Evolutionary conservation across 345 rosid genomes (phyloP).

Genomic region (Gossypium thurberi): DNA sequence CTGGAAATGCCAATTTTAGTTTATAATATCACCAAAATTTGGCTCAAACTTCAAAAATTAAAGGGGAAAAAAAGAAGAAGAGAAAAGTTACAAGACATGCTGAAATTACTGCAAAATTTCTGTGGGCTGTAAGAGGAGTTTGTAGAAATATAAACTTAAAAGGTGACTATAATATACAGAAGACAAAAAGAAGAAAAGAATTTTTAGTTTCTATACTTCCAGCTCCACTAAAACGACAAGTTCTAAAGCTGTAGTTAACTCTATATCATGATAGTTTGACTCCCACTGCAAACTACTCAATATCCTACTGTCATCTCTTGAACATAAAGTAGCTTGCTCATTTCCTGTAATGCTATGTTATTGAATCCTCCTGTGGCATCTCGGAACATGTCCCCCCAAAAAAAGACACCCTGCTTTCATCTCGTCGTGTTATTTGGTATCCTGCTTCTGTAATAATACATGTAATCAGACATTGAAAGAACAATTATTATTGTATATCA

Average conservation of each 20-base stretch:
- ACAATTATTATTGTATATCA: not conserved
- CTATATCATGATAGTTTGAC: constrained; percentile 1
- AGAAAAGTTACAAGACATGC: not conserved
- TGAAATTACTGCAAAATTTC: constrained; percentile 4
- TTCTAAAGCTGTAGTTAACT: not conserved
- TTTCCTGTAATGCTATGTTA: constrained; percentile 17
- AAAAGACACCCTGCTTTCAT: not conserved
- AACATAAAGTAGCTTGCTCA: not conserved
- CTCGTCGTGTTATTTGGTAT: not conserved
- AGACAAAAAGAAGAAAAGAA: not conserved
- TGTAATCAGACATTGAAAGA: not conserved
- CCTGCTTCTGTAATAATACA: constrained; percentile 3
- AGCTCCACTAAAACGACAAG: not conserved
- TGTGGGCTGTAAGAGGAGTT: not conserved
- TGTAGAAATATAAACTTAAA: not conserved
- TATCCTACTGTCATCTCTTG: not conserved
- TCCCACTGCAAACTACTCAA: not conserved
- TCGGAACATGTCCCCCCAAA: not conserved
- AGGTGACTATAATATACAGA: not conserved
- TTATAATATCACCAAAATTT: not conserved
- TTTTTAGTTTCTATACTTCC: constrained; percentile 4
- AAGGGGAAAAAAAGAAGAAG: not conserved
- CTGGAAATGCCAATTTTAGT: not conserved
- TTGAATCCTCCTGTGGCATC: not conserved
- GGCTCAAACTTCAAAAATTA: not conserved